These are phyloP conservation scores for Thelonectria olida DNA, from an alignment of 2,329 filamentous ascomycete genomes.

Conservation along the genomic window DNA sequence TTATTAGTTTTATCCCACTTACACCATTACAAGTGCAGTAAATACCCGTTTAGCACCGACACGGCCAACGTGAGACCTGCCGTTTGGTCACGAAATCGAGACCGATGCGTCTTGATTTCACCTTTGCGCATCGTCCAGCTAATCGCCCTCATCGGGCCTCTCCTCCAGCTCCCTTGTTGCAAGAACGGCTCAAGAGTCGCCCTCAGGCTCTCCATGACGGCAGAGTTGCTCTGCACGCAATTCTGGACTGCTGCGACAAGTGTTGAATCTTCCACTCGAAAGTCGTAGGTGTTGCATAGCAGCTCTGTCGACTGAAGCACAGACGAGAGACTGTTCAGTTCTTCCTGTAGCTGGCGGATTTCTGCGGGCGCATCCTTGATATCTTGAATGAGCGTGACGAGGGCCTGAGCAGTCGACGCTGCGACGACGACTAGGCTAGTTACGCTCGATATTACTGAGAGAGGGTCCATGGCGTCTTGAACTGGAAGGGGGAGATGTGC, in stretches of 20 bases:
- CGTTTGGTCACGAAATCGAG: background rate
- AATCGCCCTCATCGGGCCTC: background rate
- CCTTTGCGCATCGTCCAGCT: background rate
- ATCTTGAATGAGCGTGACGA: background rate
- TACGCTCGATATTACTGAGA: background rate
- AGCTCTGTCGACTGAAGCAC: background rate
- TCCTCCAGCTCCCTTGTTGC: background rate
- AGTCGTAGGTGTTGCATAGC: background rate
- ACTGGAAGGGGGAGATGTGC: too few species aligned
- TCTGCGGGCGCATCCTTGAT: background rate
- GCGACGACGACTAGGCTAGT: background rate
- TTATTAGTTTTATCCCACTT: background rate
- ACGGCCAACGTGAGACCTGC: background rate
- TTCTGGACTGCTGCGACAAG: background rate
- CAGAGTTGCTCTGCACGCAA: background rate
- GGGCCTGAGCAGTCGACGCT: background rate
- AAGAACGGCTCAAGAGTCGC: background rate
- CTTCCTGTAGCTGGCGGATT: background rate
- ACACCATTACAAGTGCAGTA: background rate
- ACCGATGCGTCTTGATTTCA: background rate
- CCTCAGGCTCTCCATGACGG: background rate
- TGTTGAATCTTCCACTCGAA: background rate
- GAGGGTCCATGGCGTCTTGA: background rate
- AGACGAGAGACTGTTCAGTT: background rate
- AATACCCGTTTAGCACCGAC: background rate